Evolutionary conservation across 2,329 filamentous ascomycete species (phyloP), one percentile per base, ranked within the genome.

Genomic region (Trichoderma sp.): DNA sequence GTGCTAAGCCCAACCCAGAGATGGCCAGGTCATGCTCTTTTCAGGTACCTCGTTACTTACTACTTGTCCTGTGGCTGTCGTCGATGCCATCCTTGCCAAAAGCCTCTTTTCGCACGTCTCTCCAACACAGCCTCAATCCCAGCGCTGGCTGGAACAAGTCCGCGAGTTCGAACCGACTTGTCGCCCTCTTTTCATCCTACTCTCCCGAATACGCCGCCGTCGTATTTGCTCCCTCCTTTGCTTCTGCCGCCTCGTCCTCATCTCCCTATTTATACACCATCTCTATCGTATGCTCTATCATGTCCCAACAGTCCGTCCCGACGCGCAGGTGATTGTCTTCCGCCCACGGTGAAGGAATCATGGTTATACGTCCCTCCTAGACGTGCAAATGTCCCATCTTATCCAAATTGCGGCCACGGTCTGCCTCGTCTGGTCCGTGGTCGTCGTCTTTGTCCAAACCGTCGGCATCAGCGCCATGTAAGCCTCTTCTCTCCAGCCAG

Each of bases 391-490:
- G 76, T 72, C 73, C 64, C 68, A 71, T 34, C 68, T 76, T 54
- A 68, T 77, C 60, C 78, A 83, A 70, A 74, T 74, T 52, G 71
- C 84, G 59, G 86, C 87, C 72, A 78, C 79, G 66, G 77, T 81
- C 60, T 86, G 82, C 72, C 79, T 87, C 49, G 73, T 82, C 70
- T 90, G 89, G 86, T 84, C 82, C 73, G 76, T 78, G 64, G 73
- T 83, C 39, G 81, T 90, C 30, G 74, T 87, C 51, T 51, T 83
- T 6, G 85, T 90, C 32, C 85, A 90, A 73, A 74, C 74, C 37
- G 83, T 90, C 65, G 88, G 88, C 68, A 83, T 85, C 68, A 82
- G 79, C 67, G 82, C 87, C 72, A 81, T 90, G 88, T 89, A 78
- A 72, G 83, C 72, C 72, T 26, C 52, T 70, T 30, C 3, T 16